Conservation (phyloP, 1,284 basidiomycete species). For the Gymnopus androsaceus region DNA sequence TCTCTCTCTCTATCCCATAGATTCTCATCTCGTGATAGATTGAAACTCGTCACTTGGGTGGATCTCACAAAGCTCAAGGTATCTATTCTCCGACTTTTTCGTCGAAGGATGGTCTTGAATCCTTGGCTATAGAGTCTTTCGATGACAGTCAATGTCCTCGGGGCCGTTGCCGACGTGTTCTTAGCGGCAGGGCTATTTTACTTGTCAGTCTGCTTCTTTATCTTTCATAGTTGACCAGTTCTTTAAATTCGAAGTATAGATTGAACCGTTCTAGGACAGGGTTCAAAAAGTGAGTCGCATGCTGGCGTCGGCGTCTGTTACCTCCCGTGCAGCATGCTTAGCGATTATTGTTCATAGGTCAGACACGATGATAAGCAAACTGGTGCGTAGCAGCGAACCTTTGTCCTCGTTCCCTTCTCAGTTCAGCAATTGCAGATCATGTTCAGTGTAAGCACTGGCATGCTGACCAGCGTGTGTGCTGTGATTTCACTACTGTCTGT, state of each 20-base stretch:
- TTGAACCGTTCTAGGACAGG: slow-evolving; percentile 53
- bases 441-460: slow-evolving; percentile 57
- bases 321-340: slow-evolving; percentile 7
- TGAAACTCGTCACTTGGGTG: slow-evolving; percentile 44
- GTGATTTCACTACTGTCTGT: slow-evolving; percentile 55
- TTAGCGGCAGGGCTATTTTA: slow-evolving; percentile 51
- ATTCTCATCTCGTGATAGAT: too few relatives aligned
- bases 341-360: slow-evolving; percentile 36
- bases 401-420: slow-evolving; percentile 3
- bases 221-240: too few relatives aligned
- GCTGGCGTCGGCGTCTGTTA: background rate
- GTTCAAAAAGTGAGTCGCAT: slow-evolving; percentile 45
- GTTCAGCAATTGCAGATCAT: slow-evolving; percentile 40
- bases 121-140: slow-evolving; percentile 44
- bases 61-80: slow-evolving; percentile 48
- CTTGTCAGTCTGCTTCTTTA: too few relatives aligned
- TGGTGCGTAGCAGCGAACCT: slow-evolving; percentile 35
- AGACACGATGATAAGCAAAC: slow-evolving; percentile 56
- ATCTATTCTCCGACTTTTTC: slow-evolving; percentile 1
- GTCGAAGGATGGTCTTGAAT: background rate
- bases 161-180: slow-evolving; percentile 50
- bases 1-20: too few relatives aligned
- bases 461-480: slow-evolving; percentile 56
- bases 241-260: too few relatives aligned
- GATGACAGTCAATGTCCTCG: slow-evolving; percentile 56